Conservation (phyloP, 441 rosid species). For the Eruca vesicaria region DNA sequence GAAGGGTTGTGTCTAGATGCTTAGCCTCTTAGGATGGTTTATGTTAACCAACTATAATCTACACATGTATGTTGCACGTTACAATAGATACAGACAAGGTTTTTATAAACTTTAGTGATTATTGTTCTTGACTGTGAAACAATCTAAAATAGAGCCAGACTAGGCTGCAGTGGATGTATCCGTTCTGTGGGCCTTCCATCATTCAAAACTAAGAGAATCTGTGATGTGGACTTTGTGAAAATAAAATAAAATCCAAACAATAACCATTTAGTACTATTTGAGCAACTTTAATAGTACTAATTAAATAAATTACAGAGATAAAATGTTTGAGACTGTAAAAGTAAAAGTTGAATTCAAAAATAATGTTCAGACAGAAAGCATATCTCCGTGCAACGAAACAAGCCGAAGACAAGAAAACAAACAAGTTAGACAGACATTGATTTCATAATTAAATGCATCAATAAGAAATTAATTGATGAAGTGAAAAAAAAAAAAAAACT, state of each 20-base stretch:
- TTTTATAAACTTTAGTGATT: neutral
- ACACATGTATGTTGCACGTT: conserved; percentile 18
- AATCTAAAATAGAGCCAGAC: neutral
- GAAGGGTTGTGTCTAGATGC: conserved; percentile 13
- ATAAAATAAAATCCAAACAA: neutral
- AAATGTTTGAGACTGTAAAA: neutral
- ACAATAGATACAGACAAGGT: neutral
- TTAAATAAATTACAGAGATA: neutral
- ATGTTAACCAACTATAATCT: conserved; percentile 1
- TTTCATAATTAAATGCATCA: conserved; percentile 22
- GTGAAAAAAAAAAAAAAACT: neutral
- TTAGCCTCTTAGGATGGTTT: conserved; percentile 16
- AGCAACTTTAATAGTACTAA: neutral
- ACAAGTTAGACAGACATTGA: conserved; percentile 21
- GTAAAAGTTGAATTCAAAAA: neutral
- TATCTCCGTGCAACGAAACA: conserved; percentile 10
- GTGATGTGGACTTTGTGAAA: neutral
- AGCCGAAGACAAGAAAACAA: conserved; percentile 24
- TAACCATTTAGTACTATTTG: neutral
- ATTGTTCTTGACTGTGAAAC: neutral
- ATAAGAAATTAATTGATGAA: neutral
- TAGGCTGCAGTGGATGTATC: neutral
- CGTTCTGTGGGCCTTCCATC: neutral
- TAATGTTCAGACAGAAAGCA: conserved; percentile 21
- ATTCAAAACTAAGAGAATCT: neutral